phyloP scores from a whole-genome alignment of 495 filamentous ascomycete species.

The Amorphotheca resinae region DNA sequence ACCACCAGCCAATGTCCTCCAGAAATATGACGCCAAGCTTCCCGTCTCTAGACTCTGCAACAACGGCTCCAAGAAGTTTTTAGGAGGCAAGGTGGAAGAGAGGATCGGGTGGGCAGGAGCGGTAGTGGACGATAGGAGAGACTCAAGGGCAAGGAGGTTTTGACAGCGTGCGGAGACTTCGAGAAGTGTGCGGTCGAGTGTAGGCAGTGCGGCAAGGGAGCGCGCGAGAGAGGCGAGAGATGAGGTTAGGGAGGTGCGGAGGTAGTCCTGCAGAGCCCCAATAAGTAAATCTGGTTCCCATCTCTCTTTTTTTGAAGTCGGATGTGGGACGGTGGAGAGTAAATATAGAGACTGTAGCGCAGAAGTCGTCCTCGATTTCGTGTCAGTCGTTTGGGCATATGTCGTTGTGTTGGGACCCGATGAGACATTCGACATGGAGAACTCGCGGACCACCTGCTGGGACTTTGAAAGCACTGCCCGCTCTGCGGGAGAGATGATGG shows the following conservation, averaged over 20 bases:
- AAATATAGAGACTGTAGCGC: constrained; percentile 71
- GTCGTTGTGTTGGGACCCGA: constrained; percentile 34
- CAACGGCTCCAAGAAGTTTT: constrained; percentile 60
- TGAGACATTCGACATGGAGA: constrained; percentile 50
- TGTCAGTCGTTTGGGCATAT: constrained; percentile 71
- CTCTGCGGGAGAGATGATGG: constrained; percentile 59
- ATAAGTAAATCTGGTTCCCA: constrained; percentile 63
- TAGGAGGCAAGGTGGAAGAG: constrained; percentile 16
- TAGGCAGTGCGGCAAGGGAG: constrained; percentile 66
- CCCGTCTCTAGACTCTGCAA: constrained; percentile 73
- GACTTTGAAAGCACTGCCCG: constrained; percentile 51
- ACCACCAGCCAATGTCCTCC: constrained; percentile 70
- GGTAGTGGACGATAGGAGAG: constrained; percentile 55
- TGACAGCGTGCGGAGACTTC: constrained; percentile 80
- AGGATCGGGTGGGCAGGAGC: constrained; percentile 54
- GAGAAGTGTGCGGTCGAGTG: constrained; percentile 64
- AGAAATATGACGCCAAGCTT: constrained; percentile 81
- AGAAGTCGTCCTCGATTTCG: constrained; percentile 56
- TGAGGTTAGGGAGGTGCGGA: constrained; percentile 60
- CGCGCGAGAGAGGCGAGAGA: constrained; percentile 59
- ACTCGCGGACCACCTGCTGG: constrained; percentile 72
- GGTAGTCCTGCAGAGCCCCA: constrained; percentile 65
- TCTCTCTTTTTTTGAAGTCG: constrained; percentile 28
- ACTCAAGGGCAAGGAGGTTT: constrained; percentile 78
- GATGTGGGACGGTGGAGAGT: constrained; percentile 47